A percentile compares a stretch with the other conserved stretches of the same genome.
Evolutionary conservation across 1,284 basidiomycete species (phyloP).

Genomic region (Garcileccinum viscosum): DNA sequence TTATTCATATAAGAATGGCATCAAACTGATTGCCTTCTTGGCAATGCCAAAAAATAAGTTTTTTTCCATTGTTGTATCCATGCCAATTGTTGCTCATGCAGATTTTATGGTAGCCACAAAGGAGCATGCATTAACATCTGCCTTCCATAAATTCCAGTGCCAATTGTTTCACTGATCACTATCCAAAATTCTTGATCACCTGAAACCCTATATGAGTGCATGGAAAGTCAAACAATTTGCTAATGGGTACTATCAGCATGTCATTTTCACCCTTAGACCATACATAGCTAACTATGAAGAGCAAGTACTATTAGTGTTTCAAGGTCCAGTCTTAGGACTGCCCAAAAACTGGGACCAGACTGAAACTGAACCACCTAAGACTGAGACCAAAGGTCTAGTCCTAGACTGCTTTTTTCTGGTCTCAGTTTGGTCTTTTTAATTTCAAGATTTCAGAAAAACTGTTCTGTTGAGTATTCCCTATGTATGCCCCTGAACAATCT

Average conservation of each 20-base stretch:
- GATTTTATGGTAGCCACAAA: background rate
- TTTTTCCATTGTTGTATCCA: background rate
- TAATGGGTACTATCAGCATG: background rate
- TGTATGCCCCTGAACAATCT: too few relatives aligned
- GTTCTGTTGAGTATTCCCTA: too few relatives aligned
- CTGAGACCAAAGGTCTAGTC: too few relatives aligned
- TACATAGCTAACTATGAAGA: conserved; percentile 7
- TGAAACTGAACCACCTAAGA: too few relatives aligned
- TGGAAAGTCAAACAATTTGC: background rate
- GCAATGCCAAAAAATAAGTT: background rate
- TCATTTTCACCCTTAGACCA: background rate
- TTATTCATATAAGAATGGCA: background rate
- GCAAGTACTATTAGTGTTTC: background rate
- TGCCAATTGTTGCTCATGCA: background rate
- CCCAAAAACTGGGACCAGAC: too few relatives aligned
- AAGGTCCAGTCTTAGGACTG: too few relatives aligned
- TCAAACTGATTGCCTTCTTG: background rate
- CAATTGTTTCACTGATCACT: background rate
- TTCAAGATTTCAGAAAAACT: too few relatives aligned
- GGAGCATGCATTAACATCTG: background rate
- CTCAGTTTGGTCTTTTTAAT: too few relatives aligned
- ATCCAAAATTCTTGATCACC: background rate
- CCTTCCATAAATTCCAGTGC: background rate
- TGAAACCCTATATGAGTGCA: background rate
- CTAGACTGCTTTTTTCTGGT: too few relatives aligned